A percentile compares a stretch with the other conserved stretches of the same genome.
These are phyloP conservation scores for Erigeron canadensis DNA, from an alignment of 129 eudicot species.

Conservation along the genomic window DNA sequence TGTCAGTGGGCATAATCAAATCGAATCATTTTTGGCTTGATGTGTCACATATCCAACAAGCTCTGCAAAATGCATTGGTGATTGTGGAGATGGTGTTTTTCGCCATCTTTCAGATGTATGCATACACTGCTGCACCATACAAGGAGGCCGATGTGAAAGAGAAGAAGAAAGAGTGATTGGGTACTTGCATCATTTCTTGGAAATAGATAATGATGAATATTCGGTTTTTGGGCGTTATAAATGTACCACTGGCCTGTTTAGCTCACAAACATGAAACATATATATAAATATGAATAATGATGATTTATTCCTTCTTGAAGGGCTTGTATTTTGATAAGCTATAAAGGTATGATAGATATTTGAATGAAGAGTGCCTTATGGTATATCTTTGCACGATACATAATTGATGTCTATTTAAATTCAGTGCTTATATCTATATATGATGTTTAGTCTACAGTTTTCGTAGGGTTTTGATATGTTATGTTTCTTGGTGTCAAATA, in stretches of 20 bases:
- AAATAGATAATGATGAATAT: not conserved
- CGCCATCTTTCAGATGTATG: slow-evolving; percentile 65
- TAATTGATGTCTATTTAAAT: not conserved
- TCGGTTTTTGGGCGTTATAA: slow-evolving; percentile 21
- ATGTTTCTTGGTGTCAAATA: too few relatives aligned
- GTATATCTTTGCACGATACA: not conserved
- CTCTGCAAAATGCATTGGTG: slow-evolving; percentile 67
- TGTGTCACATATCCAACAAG: slow-evolving; percentile 73
- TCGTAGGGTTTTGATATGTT: too few relatives aligned
- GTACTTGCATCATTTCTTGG: not conserved
- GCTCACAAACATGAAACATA: slow-evolving; percentile 10
- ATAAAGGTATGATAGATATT: slow-evolving; percentile 12
- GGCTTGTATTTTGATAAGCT: slow-evolving; percentile 32
- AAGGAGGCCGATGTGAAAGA: slow-evolving; percentile 36
- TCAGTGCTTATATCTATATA: not conserved
- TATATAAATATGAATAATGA: not conserved
- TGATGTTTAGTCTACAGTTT: not conserved
- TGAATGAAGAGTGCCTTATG: slow-evolving; percentile 18
- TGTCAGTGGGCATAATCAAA: slow-evolving; percentile 59
- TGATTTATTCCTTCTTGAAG: not conserved
- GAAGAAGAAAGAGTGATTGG: slow-evolving; percentile 66
- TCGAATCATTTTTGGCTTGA: slow-evolving; percentile 84
- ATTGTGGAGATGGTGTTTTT: slow-evolving; percentile 93
- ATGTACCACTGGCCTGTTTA: slow-evolving; percentile 9
- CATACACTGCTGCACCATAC: slow-evolving; percentile 87